Base-by-base conservation (phyloP, 2,329 filamentous ascomycete genomes). In the Paraconiothyrium brasiliense region DNA sequence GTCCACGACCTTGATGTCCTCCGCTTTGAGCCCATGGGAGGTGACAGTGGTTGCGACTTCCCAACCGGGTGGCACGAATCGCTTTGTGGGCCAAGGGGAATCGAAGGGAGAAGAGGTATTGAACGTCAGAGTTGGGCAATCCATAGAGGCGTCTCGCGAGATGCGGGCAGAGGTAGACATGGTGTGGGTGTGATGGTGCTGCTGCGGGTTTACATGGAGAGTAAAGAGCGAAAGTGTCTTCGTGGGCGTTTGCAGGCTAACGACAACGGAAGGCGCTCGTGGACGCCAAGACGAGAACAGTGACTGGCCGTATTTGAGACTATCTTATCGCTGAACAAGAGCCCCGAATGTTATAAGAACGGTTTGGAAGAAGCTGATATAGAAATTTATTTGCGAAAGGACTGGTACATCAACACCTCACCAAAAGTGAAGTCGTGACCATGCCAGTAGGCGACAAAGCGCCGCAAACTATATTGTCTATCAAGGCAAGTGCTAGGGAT, bases 1-100 rank as follows among this genome's bases (percentile, higher is more conserved):
- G 43, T 56, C 41, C 9, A 37, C 16, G n/a, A 14, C 4, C 4
- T 11, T 9, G 16, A 9, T 46, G 14, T 22, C 34, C 35, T 20
- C 16, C 11, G 13, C 39, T 41, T 55, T 41, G 39, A 24, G n/a
- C 8, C 52, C 39, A 27, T 34, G 27, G 16, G 52, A 44, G 39
- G 52, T 46, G 52, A 55, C 34, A 39, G 52, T 34, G 6, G 52
- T 55, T 16, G 2, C 46, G 41, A 55, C 24, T 22, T 41, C 50
- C 9, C 4, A 54, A 22, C 50, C 35, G 22, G 50, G 50, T 14
- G 35, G 50, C 7, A 41, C 35, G 8, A 41, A 54, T 10, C 35
- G 50, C 35, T 54, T 54, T 20, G 35, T 41, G 22, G 35, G 50
- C 22, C 22, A 54, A 41, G 39, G 39, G 4, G 5, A 7, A n/a